Conservation (phyloP, 2,329 filamentous ascomycete species). For the Torrubiella hemipterigena region DNA sequence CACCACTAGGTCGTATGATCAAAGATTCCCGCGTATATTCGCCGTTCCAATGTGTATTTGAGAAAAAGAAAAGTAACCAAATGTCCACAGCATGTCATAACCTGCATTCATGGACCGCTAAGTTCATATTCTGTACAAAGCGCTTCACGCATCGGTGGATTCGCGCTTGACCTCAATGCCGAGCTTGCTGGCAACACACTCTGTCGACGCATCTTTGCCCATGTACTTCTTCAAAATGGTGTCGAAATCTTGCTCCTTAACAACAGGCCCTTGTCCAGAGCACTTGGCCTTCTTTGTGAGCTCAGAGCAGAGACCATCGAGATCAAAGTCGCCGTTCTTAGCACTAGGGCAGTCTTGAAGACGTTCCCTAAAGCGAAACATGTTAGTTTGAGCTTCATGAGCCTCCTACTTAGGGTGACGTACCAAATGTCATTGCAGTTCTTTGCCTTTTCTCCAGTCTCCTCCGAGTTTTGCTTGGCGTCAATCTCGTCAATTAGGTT, state of each 20-base stretch:
- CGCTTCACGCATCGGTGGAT: slow-evolving; percentile 6
- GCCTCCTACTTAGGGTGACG: slow-evolving; percentile 19
- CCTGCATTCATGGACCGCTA: no score
- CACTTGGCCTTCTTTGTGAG: slow-evolving; percentile 93
- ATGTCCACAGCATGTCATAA: no score
- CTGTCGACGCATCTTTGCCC: slow-evolving; percentile 26
- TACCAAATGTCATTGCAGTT: slow-evolving; percentile 92
- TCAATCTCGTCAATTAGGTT: slow-evolving; percentile 72
- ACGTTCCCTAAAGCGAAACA: slow-evolving; percentile 61
- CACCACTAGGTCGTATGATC: no score
- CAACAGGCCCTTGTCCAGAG: slow-evolving; percentile 78
- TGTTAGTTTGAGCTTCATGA: slow-evolving; percentile 24
- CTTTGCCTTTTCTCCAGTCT: slow-evolving; percentile 46
- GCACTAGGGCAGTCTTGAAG: slow-evolving; percentile 79
- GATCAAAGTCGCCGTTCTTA: slow-evolving; percentile 81
- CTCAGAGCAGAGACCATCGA: slow-evolving; percentile 85
- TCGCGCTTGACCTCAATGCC: slow-evolving; percentile 40
- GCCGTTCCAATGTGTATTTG: no score
- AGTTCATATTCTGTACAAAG: no score
- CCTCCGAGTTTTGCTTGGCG: slow-evolving; percentile 54
- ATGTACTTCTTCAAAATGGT: slow-evolving; percentile 58
- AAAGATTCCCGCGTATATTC: no score
- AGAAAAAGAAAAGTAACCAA: no score
- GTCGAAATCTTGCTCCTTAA: slow-evolving; percentile 82
- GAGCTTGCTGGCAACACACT: slow-evolving; percentile 33